Evolutionary conservation across 306 rosid genomes (phyloP), one percentile per base, ranked within the genome.

Genomic region (Quercus wislizeni): DNA sequence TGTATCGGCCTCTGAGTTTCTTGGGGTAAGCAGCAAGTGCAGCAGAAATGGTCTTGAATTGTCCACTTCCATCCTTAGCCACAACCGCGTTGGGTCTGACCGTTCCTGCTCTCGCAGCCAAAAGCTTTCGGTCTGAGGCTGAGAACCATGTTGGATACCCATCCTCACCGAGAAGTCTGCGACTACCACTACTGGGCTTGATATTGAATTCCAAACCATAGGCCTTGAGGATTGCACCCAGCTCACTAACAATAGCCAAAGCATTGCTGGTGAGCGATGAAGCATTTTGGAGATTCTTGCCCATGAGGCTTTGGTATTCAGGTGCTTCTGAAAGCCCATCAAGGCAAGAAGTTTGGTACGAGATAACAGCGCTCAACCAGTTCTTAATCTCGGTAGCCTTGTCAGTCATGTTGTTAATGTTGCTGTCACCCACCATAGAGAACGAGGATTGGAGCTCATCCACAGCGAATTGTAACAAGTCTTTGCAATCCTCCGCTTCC

Each of bases 51-150:
- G 80, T 91, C 17, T 51, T 93, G 54, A 69, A 89, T 2, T 80
- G 84, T 0, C 97, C 94, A 12, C 83, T 85, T 1, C 97, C 94
- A 55, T 93, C 98, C 76, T 91, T 80, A n/a, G 98, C 98, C 43
- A 93, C 98, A 4, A 93, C 78, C 0, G 25, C 93, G 11, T 91
- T 86, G 1, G 93, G 86, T 15, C 0, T 38, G 3, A 85, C 0
- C 0, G 12, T 0, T 0, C 81, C 55, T 55, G 82, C 82, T 2
- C 30, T 3, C 0, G 72, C 1, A 3, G 35, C 88, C 85, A 93
- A 74, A 20, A 93, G 89, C 78, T 86, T 87, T 13, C 96, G 85
- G 35, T 91, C 97, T 0, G 85, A 0, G 17, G 73, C 63, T 0
- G 93, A 74, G 67, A 91, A 77, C 97, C 94, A 93, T 3, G 86